Evolutionary conservation across 2,329 filamentous ascomycete species (phyloP).

Genomic region (Arthrobotrys musiformis): DNA sequence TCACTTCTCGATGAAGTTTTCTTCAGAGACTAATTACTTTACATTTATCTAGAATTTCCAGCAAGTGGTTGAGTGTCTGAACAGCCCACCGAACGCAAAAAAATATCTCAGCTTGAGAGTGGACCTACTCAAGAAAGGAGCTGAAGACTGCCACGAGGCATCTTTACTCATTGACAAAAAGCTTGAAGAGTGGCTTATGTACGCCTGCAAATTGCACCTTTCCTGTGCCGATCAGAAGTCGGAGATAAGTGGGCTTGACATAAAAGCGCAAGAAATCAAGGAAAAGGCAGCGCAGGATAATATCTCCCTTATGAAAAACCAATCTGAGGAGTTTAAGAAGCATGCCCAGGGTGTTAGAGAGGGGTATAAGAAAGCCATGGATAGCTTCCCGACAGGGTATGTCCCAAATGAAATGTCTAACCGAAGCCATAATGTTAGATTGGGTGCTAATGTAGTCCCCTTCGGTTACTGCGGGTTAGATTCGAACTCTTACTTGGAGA

Average conservation of each 20-base stretch:
- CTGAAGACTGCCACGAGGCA: neutral
- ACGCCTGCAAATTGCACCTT: neutral
- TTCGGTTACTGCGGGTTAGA: neutral
- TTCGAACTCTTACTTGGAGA: slow-evolving; percentile 2
- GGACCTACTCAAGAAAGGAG: neutral
- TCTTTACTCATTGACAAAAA: neutral
- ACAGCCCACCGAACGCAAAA: neutral
- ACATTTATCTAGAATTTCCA: neutral
- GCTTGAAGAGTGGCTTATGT: slow-evolving; percentile 6
- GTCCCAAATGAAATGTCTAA: neutral
- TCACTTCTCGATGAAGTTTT: too few relatives aligned
- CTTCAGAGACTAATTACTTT: too few relatives aligned
- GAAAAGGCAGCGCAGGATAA: neutral
- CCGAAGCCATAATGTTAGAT: too few relatives aligned
- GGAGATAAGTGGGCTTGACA: neutral
- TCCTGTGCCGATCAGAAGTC: neutral
- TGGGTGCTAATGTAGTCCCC: too few relatives aligned
- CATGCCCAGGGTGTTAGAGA: neutral
- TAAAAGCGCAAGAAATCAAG: neutral
- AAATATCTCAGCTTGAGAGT: neutral
- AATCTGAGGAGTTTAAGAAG: neutral
- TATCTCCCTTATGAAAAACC: neutral
- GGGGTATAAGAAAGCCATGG: slow-evolving; percentile 15
- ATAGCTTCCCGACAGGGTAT: slow-evolving; percentile 7
- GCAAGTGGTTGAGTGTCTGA: neutral